Base-by-base conservation (phyloP, 1,139 yeast species). In the Insectozyma bohioensis region DNA sequence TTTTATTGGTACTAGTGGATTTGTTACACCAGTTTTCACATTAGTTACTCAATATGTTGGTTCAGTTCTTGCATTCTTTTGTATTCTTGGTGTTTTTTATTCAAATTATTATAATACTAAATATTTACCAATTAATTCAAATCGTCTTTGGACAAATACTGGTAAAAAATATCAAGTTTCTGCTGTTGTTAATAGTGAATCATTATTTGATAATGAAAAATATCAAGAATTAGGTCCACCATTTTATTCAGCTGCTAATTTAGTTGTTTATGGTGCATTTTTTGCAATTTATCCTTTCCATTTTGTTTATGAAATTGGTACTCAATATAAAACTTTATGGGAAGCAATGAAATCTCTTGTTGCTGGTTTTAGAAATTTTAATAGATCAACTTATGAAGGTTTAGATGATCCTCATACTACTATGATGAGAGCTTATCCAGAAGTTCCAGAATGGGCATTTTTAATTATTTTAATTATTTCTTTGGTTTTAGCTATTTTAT, bases 381-480 rank as follows among this genome's bases (percentile, higher is more conserved):
- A 26, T 30, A 30, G 20, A 18, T 41, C 45, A 2, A 42, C 42
- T 14, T 48, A 34, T 24, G 49, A 43, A 3, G 52, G 49, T 4
- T 42, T 42, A 22, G 50, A 65, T 13, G 85, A 79, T 44, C 75
- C 82, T 1, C 81, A 77, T 42, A 64, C 75, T 28, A 61, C 65
- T 34, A 70, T 76, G 74, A 76, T 77, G 80, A 42, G 63, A 16
- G 55, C 57, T 13, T 77, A 76, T 50, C 65, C 63, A 24, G 86
- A 80, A 45, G 84, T 77, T 12, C 85, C 85, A 7, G 80, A 77
- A 39, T 72, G 75, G 73, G 75, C 76, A 68, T 80, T 70, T 44
- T 42, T 73, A 16, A 35, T 58, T 9, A 65, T 78, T 12, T 54
- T 79, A 35, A 40, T 72, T 11, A 41, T 68, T 13, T 66, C 84